Base-by-base conservation (phyloP, 164 flowering plant genomes). In the Stephania cephalantha region DNA sequence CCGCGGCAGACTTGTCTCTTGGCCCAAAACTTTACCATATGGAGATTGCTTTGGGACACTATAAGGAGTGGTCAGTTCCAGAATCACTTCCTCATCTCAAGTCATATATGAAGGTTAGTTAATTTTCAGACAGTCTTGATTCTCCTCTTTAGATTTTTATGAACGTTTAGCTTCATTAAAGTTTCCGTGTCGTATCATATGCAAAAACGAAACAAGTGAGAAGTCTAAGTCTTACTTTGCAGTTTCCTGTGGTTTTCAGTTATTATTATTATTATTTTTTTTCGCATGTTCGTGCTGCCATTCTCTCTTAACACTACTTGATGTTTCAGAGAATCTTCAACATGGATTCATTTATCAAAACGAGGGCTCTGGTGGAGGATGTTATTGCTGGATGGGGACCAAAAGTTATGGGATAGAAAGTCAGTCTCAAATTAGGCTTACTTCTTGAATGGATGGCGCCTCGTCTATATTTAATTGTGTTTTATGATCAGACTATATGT, bases 11-110 rank as follows among this genome's bases (percentile, higher is more conserved):
- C 80, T 85, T 93, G 82, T 83, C 97, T 15, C 89, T 95, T 74
- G 99, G 88, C 71, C 99, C 99, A 71, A 95, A 95, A 87, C 87
- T 95, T 61, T 89, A 91, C 81, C 99, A 95, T 83, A 72, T 95
- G 52, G 95, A 93, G 84, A 88, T 95, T 82, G 92, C 97, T 72
- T 79, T 95, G 81, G 93, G 88, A 48, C 95, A 95, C 82, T 93
- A 85, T 67, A 93, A 95, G 83, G 84, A 86, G 9, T 95, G 98
- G 99, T 85, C 93, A 17, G 83, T 95, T 74, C 99, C 97, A 73
- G 97, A 88, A 69, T 88, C 95, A 73, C 94, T 95, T 77, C 83
- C 91, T 22, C 69, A 85, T 78, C 72, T 90, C 78, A 89, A 88
- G 82, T 87, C 94, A 31, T 95, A 95, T 82, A 92, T 93, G 98